Percentiles rank a stretch among this genome's conserved stretches.
These are phyloP conservation scores for Artemisia annua DNA, from an alignment of 129 eudicot species.

Conservation along the genomic window DNA sequence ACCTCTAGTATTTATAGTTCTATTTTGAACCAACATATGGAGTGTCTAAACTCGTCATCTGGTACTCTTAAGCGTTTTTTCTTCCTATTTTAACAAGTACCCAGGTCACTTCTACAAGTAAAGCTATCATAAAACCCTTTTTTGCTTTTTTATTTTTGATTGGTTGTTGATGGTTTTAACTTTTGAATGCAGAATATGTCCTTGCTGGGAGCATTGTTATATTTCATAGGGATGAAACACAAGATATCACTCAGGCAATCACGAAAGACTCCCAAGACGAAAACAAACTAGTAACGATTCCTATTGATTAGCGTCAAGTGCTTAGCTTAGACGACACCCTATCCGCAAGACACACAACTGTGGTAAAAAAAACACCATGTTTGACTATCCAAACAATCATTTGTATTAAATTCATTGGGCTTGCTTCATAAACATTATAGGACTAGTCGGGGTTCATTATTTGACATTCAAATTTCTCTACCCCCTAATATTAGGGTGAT, in stretches of 20 bases:
- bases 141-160: neutral
- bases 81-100: neutral
- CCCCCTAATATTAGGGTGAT: constrained; percentile 24
- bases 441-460: constrained; percentile 25
- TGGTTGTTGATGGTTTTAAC: constrained; percentile 5
- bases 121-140: too few relatives aligned
- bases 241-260: constrained; percentile 31
- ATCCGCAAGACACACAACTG: constrained; percentile 11
- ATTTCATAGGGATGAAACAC: constrained; percentile 47
- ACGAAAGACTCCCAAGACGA: constrained; percentile 31
- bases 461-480: constrained; percentile 20
- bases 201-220: constrained; percentile 43
- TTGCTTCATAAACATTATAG: constrained; percentile 26
- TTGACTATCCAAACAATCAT: constrained; percentile 6
- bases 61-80: too few relatives aligned
- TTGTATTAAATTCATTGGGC: constrained; percentile 28
- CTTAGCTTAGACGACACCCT: constrained; percentile 5
- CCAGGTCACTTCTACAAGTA: neutral
- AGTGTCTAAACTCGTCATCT: neutral
- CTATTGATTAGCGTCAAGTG: constrained; percentile 9
- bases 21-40: neutral
- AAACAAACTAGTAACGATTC: constrained; percentile 25
- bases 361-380: constrained; percentile 15
- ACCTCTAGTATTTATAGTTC: too few relatives aligned
- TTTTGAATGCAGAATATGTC: constrained; percentile 43